Base-by-base conservation (phyloP, 805 yeast genomes). In the Saccharomycopsis sp. region DNA sequence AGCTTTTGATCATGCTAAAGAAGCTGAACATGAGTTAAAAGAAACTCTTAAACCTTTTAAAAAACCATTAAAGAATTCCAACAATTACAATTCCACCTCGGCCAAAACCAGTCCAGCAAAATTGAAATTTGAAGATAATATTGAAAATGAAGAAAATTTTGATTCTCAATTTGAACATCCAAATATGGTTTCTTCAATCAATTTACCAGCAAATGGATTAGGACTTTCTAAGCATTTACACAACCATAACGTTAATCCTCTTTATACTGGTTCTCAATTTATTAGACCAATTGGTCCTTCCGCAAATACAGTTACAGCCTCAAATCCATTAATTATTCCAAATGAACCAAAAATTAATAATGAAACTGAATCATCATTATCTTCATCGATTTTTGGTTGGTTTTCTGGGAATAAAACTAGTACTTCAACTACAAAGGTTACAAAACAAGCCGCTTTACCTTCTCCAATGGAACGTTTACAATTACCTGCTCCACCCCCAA, bases 1-100 rank as follows among this genome's bases (percentile, higher is more conserved):
- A 18, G 87, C 85, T 14, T 80, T 79, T 52, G 70, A 74, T 53
- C 72, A 74, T 45, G 81, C 79, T 2, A 73, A 67, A 47, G 70
- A 66, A 28, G 58, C 74, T 13, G 80, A 75, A 42, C 70, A 70
- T 47, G 84, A 76, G 41, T 48, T 67, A 8, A 36, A 44, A 28
- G 37, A 42, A 14, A 31, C 36, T 20, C 21, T 44, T 9, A 34
- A 34, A 21, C 35, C 5, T 15, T n/a, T n/a, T n/a, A 8, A 17
- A 14, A 18, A 31, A 17, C 9, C 21, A 5, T 31, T 21, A 31
- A 6, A 31, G 9, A 8, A 5, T 17, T 31, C 33, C 14, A 31
- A 31, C 17, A 31, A 12, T 28, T n/a, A n/a, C n/a, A 25, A 25
- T 25, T 9, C 8, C 12, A 12, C 8, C 12, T 9, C n/a, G 31